Evolutionary conservation across 2,329 filamentous ascomycete genomes (phyloP).

Genomic region (Fusarium poae): DNA sequence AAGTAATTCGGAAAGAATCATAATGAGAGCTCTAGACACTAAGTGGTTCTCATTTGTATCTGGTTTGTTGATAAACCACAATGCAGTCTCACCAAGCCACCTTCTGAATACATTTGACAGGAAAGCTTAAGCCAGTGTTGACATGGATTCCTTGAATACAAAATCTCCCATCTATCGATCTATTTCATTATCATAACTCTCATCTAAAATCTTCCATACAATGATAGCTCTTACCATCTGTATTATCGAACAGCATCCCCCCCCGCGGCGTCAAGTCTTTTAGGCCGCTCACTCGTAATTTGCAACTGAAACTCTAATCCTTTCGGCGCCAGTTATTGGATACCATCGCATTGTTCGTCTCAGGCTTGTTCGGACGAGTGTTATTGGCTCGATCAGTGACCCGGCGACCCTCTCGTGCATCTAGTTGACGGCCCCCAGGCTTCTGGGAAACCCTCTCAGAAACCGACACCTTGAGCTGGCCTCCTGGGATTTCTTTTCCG

Average conservation of each 20-base stretch:
- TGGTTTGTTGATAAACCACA: background rate
- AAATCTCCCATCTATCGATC: background rate
- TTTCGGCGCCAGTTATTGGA: constrained; percentile 29
- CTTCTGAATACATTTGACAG: background rate
- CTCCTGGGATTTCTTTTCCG: constrained; percentile 23
- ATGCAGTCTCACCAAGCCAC: background rate
- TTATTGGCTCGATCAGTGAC: constrained; percentile 5
- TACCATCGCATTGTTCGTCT: constrained; percentile 13
- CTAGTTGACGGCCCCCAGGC: constrained; percentile 8
- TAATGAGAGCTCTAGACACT: background rate
- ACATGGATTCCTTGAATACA: background rate
- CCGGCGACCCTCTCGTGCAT: background rate
- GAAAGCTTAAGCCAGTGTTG: background rate
- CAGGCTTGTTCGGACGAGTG: constrained; percentile 2
- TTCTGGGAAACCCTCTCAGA: constrained; percentile 17
- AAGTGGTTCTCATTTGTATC: too few relatives aligned
- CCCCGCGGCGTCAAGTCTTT: background rate
- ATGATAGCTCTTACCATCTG: background rate
- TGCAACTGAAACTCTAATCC: background rate
- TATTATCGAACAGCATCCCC: too few relatives aligned
- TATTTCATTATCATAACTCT: background rate
- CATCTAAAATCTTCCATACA: background rate
- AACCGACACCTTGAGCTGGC: constrained; percentile 17
- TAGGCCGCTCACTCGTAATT: background rate
- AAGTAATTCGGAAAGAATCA: background rate